Percentiles rank a stretch among this genome's conserved stretches.
These are phyloP conservation scores for Boletus reticulatus DNA, from an alignment of 768 basidiomycete species.

Conservation along the genomic window DNA sequence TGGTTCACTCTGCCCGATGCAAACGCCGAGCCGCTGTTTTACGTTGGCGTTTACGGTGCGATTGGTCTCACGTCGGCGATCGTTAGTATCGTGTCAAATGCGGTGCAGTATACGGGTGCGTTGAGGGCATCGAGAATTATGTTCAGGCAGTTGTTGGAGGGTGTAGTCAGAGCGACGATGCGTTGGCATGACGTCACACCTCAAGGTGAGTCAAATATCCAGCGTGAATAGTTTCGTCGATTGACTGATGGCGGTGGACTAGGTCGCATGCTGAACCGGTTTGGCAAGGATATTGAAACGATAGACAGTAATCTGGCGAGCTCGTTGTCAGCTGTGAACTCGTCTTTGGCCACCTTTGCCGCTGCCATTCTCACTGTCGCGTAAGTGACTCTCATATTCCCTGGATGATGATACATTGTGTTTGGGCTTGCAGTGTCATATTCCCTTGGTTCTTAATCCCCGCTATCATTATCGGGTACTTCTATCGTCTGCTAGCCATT, in stretches of 20 bases:
- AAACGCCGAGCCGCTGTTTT: slow-evolving; percentile 64
- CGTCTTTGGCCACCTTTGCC: slow-evolving; percentile 73
- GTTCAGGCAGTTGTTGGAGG: slow-evolving; percentile 55
- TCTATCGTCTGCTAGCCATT: slow-evolving; percentile 67
- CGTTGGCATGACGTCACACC: slow-evolving; percentile 84
- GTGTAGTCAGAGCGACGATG: slow-evolving; percentile 80
- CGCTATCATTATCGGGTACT: slow-evolving; percentile 66
- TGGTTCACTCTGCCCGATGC: slow-evolving; percentile 44
- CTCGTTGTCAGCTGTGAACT: slow-evolving; percentile 73
- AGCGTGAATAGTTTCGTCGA: not conserved
- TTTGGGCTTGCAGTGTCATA: slow-evolving; percentile 43
- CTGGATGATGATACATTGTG: slow-evolving; percentile 7
- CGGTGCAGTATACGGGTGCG: slow-evolving; percentile 58
- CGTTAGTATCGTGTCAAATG: slow-evolving; percentile 43
- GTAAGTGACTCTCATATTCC: slow-evolving; percentile 37
- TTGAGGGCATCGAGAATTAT: slow-evolving; percentile 35
- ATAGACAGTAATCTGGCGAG: slow-evolving; percentile 72
- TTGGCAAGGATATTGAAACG: slow-evolving; percentile 85
- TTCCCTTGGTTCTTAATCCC: slow-evolving; percentile 86
- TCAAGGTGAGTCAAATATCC: slow-evolving; percentile 43
- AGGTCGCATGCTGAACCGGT: slow-evolving; percentile 86
- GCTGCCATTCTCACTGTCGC: slow-evolving; percentile 71
- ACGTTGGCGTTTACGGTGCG: slow-evolving; percentile 62
- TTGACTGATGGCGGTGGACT: not conserved
- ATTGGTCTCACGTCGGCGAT: slow-evolving; percentile 54